Base-by-base conservation (phyloP, 1,139 yeast genomes). In the Eremothecium gossypii region DNA sequence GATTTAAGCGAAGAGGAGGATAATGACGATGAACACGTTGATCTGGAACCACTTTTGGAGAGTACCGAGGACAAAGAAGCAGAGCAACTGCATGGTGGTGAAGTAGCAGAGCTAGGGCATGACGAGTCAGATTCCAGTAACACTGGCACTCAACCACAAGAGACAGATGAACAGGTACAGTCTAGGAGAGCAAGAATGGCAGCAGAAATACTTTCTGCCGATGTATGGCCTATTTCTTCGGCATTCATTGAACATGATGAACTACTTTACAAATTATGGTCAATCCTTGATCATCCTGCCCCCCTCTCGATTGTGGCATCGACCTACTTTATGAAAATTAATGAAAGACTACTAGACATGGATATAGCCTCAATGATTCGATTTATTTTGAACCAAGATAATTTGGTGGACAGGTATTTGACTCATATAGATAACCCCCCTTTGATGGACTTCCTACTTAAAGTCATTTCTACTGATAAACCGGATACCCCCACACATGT, bases 171-270 rank as follows among this genome's bases (percentile, higher is more conserved):
- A 42, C 84, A 80, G 50, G 69, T 66, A 14, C 76, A 76, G 45
- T 70, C 76, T 12, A 73, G 89, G 50, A 73, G 86, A 54, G 93
- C 96, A 4, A 83, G 87, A 42, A 74, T 89, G 48, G 91, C 96
- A 3, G 85, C 96, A 1, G 98, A 93, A 59, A 82, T 91, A 36
- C 69, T 91, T 35, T 78, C 91, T 43, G 87, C 94, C 4, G 97
- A 91, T 58, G 93, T 87, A 7, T 91, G 96, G 96, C 83, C 95
- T 4, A 71, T 93, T 31, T 84, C 96, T 4, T 96, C 91, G 53
- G 80, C 95, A 0, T 80, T 91, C 40, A 82, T 91, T 82, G 93
- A 84, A 54, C 76, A 79, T 45, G 70, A 76, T 2, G 71, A 69
- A 13, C 70, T 84, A 40, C 64, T 93, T 49, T 76, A 76, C 47